Evolutionary conservation across 179 eudicot genomes (phyloP).

Genomic region (Kewa caespitosa): DNA sequence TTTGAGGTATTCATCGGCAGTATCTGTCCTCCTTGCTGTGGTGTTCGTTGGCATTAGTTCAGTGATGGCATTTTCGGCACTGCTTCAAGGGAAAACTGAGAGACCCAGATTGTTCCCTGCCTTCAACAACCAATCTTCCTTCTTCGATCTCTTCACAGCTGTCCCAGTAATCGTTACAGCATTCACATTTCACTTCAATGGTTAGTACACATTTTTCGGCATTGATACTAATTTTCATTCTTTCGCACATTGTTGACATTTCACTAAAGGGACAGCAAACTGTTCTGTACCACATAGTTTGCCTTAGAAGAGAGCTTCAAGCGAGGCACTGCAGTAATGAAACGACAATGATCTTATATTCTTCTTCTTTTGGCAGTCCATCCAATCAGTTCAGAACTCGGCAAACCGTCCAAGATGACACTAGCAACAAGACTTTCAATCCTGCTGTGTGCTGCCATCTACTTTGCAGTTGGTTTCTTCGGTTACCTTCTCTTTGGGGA

Average conservation of each 20-base stretch:
- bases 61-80: conserved; percentile 62
- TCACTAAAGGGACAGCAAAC: no score
- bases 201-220: conserved; percentile 30
- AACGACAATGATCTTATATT: background rate
- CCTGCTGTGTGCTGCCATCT: conserved; percentile 59
- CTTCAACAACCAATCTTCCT: conserved; percentile 36
- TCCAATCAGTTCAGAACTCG: conserved; percentile 76
- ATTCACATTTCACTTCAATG: conserved; percentile 81
- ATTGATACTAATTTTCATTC: background rate
- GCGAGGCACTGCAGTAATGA: background rate
- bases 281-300: no score
- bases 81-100: conserved; percentile 51
- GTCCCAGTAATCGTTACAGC: conserved; percentile 77
- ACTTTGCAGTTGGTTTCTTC: conserved; percentile 77
- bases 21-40: conserved; percentile 68
- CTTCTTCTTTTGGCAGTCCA: no score
- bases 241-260: background rate
- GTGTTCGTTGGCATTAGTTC: conserved; percentile 71
- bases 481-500: conserved; percentile 92
- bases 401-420: conserved; percentile 63
- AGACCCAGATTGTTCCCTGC: conserved; percentile 55
- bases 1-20: conserved; percentile 64
- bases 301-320: background rate
- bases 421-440: conserved; percentile 67
- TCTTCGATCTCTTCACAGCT: conserved; percentile 75